A percentile compares a stretch with the other conserved stretches of the same genome.
phyloP scores from a whole-genome alignment of 2,329 filamentous ascomycete genomes.

The Beauveria scarabaeidicola region DNA sequence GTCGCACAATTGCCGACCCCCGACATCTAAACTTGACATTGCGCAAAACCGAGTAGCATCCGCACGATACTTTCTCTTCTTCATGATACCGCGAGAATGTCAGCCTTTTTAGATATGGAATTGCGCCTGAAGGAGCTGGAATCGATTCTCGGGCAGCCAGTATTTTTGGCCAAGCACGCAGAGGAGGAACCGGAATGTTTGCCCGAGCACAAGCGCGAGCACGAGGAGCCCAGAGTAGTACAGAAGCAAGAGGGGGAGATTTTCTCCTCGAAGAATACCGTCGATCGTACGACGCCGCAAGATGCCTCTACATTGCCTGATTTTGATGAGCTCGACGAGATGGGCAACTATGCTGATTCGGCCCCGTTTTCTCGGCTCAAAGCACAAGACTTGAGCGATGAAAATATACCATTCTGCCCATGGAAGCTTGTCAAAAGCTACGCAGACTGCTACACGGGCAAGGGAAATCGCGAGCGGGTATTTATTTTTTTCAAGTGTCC shows the following conservation, averaged over 20 bases:
- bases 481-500: conserved; percentile 16
- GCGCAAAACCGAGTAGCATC: too few relatives aligned
- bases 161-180: neutral
- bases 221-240: neutral
- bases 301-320: neutral
- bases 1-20: neutral
- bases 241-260: neutral
- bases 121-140: neutral
- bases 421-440: conserved; percentile 50
- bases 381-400: conserved; percentile 2
- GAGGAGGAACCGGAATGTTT: neutral
- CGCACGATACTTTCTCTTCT: too few relatives aligned
- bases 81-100: neutral
- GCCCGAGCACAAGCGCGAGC: neutral
- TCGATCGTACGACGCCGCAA: neutral
- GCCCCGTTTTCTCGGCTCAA: neutral
- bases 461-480: conserved; percentile 40
- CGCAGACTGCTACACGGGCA: conserved; percentile 50
- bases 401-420: conserved; percentile 34
- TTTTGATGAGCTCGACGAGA: neutral
- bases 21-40: neutral
- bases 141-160: neutral
- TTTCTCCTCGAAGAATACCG: neutral
- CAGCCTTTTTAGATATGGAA: neutral
- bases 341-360: neutral